Base-by-base conservation (phyloP, 352 stramenopile genomes). In the Globisporangium megalacanthum region DNA sequence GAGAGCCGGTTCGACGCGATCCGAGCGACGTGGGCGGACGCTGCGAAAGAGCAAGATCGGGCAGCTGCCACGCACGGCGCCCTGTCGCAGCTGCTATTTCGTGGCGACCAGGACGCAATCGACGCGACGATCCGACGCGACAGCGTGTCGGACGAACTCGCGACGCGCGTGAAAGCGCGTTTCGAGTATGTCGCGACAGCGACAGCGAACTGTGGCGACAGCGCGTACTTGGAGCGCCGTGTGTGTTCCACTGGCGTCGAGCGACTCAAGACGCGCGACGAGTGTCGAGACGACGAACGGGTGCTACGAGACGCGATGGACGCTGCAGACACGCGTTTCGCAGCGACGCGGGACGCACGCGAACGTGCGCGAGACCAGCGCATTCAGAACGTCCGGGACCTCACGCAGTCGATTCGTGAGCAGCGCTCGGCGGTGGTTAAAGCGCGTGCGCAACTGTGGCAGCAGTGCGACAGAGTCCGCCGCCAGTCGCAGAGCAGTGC, bases 1-100 rank as follows among this genome's bases (percentile, higher is more conserved):
- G 79, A 89, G 46, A 65, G 73, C 13, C 67, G 70, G 2, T 78
- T 72, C 14, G 76, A 88, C 41, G 68, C 65, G 25, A 79, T 87
- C 61, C 74, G 69, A 49, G 66, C 61, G 7, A 64, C 56, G 0
- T 89, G 82, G 77, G 66, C 62, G 1, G 76, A 89, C 52, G 67
- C 70, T n/a, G 61, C 77, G 0, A 73, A 76, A 46, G 73, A 77
- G 0, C 72, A 76, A 46, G 73, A 77, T 36, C 25, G 25, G 25
- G 25, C 25, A 29, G 14, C n/a, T 4, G 6, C 25, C 6, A 83
- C 75, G 6, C 81, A 85, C 51, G 79, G 75, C 29, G 60, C 60
- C 5, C 69, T 77, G 13, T 89, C 81, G 2, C 55, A 79, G 29
- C 42, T 87, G 19, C 20, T 87, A 22, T 85, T 72, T 36, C 54